Base-by-base conservation (phyloP, 305 asterid species). In the Fraxinus xanthoxyloides region DNA sequence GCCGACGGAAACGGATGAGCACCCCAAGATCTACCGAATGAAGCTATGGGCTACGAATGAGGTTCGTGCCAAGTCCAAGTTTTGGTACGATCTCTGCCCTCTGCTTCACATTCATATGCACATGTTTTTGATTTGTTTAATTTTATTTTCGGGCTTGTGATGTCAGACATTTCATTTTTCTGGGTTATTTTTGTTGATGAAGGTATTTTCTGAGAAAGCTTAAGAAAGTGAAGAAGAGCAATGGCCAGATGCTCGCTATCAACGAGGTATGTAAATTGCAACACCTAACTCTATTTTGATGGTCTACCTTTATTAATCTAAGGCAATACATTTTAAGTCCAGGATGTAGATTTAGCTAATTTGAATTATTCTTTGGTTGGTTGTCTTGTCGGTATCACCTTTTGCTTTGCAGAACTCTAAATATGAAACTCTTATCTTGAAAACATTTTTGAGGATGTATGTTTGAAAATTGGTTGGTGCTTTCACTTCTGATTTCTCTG, bases 11-110 rank as follows among this genome's bases (percentile, higher is more conserved):
- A 84, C 84, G n/a, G 94, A 91, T 40, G 89, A 80, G 84, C 93
- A 91, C 72, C 95, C 95, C 5, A 91, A 91, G 88, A 91, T 91
- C 87, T 91, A 91, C 88, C 91, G 94, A 12, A 91, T 91, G 94
- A 91, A 91, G 91, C 93, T 91, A 35, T 91, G 94, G 94, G 92
- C 92, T 38, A 91, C 94, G 76, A 89, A 91, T 83, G 91, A 91
- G 83, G 94, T 91, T 83, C 91, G 93, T 32, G 92, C 94, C 23
- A 91, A 91, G 59, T 91, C 93, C 84, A 91, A 89, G 76, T 91
- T 91, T 82, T 89, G 93, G 91, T 91, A 86, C 30, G 26, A 9
- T 74, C 63, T 75, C 69, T 0, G 17, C 23, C 36, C 9, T 72
- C 43, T 0, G 40, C n/a, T 72, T 72, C 76, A 17, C 46, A 32